Percentiles rank a stretch among this genome's conserved stretches.
phyloP scores from a whole-genome alignment of 352 stramenopile species.

The Lagenidium giganteum region DNA sequence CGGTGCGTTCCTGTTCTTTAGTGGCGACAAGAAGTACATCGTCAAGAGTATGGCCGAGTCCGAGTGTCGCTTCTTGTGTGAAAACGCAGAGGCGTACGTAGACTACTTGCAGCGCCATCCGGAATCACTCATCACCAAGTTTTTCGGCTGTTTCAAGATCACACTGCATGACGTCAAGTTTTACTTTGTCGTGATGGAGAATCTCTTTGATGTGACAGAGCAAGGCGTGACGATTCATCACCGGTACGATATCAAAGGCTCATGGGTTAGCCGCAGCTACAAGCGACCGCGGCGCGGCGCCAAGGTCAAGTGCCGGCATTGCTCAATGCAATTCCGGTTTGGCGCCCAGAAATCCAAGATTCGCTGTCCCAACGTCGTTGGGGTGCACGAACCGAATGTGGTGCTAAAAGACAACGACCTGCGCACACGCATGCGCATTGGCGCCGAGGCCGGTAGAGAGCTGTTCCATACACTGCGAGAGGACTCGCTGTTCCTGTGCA shows the following conservation, averaged over 20 bases:
- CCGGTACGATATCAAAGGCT: constrained; percentile 84
- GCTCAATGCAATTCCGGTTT: constrained; percentile 76
- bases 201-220: constrained; percentile 69
- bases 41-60: constrained; percentile 78
- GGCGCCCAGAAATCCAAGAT: constrained; percentile 45
- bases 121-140: constrained; percentile 74
- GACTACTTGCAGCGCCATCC: constrained; percentile 66
- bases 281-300: constrained; percentile 53
- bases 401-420: constrained; percentile 83
- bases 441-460: constrained; percentile 29
- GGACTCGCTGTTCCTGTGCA: constrained; percentile 60
- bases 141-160: constrained; percentile 84
- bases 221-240: constrained; percentile 63
- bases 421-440: constrained; percentile 59
- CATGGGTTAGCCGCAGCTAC: constrained; percentile 79
- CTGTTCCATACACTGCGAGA: constrained; percentile 51
- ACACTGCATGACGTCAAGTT: constrained; percentile 81
- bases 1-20: constrained; percentile 86
- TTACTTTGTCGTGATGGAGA: constrained; percentile 89
- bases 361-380: constrained; percentile 60
- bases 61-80: constrained; percentile 65
- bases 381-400: constrained; percentile 68
- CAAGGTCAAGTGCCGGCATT: constrained; percentile 73
- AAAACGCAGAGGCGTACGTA: constrained; percentile 74
- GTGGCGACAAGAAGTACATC: constrained; percentile 80